Evolutionary conservation across 2,329 filamentous ascomycete species (phyloP).

Genomic region (Grosmannia penicillata): DNA sequence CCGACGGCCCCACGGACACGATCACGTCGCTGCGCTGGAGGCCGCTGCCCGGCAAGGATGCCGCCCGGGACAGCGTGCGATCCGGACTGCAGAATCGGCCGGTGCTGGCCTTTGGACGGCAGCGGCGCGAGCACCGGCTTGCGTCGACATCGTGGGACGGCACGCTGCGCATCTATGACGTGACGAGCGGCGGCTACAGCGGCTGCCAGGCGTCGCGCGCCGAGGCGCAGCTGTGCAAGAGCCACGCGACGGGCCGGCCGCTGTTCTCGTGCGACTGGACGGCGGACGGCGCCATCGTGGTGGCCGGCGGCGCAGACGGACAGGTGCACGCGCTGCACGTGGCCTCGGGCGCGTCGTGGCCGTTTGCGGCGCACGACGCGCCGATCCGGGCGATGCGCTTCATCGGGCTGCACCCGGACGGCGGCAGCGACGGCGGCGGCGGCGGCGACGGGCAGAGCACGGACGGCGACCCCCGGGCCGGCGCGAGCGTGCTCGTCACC

Average conservation of each 20-base stretch:
- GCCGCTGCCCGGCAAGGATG: conserved; percentile 6
- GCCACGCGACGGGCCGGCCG: conserved; percentile 11
- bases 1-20: conserved; percentile 17
- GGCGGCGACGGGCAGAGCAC: too few relatives aligned
- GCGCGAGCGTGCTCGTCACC: conserved; percentile 17
- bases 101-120: conserved; percentile 2
- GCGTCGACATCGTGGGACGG: conserved; percentile 22
- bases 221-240: too few relatives aligned
- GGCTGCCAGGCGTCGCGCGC: conserved; percentile 11
- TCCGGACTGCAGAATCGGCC: too few relatives aligned
- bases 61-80: too few relatives aligned
- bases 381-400: conserved; percentile 20
- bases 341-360: conserved; percentile 14
- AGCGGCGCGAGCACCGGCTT: conserved; percentile 12
- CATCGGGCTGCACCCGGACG: conserved; percentile 14
- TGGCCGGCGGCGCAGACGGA: conserved; percentile 18
- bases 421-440: too few relatives aligned
- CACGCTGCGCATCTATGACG: conserved; percentile 21
- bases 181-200: conserved; percentile 12
- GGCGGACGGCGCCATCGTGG: conserved; percentile 19
- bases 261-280: conserved; percentile 21
- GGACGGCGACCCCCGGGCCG: too few relatives aligned
- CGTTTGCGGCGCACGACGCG: conserved; percentile 16
- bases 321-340: conserved; percentile 16
- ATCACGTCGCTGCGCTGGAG: conserved; percentile 22